A percentile compares a stretch with the other conserved stretches of the same genome.
Conservation (phyloP, 2,329 filamentous ascomycete species). For the Volutella citrinella region DNA sequence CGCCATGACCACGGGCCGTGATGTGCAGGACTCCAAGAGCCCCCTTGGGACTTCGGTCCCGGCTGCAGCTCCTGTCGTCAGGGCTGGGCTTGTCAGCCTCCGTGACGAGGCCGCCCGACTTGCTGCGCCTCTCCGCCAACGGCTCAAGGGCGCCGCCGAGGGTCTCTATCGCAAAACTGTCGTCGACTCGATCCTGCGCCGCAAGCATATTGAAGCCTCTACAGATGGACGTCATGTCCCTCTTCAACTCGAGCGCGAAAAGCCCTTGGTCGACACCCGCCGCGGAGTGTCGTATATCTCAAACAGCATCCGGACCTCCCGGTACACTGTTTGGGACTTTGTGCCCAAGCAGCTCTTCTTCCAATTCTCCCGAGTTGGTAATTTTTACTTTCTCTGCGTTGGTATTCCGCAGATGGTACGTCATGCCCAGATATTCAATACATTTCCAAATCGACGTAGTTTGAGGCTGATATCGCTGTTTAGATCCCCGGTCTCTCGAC, state of each 20-base stretch:
- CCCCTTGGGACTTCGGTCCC: no score
- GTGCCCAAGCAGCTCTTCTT: constrained; percentile 80
- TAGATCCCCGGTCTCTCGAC: constrained; percentile 69
- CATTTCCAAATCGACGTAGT: no score
- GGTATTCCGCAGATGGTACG: constrained; percentile 72
- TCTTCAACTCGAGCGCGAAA: constrained; percentile 35
- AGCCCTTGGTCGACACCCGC: constrained; percentile 46
- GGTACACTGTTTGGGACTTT: constrained; percentile 83
- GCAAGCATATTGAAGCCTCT: constrained; percentile 66
- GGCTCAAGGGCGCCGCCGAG: constrained; percentile 17
- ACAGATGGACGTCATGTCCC: constrained; percentile 62
- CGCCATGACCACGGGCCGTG: no score
- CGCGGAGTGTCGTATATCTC: constrained; percentile 49
- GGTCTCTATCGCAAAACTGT: constrained; percentile 37
- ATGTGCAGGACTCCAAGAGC: no score
- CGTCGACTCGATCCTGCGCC: constrained; percentile 53
- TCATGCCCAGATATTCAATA: constrained; percentile 4
- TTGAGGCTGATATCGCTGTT: no score
- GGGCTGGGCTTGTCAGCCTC: no score
- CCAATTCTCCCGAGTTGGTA: constrained; percentile 82
- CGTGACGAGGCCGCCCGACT: constrained; percentile 10
- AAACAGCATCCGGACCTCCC: constrained; percentile 73
- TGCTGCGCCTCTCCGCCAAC: constrained; percentile 14
- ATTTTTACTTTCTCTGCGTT: constrained; percentile 84
- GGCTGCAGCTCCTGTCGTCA: no score